Evolutionary conservation across 768 basidiomycete genomes (phyloP), one percentile per base, ranked within the genome.

Genomic region (Phylloporus rhodoxanthus): DNA sequence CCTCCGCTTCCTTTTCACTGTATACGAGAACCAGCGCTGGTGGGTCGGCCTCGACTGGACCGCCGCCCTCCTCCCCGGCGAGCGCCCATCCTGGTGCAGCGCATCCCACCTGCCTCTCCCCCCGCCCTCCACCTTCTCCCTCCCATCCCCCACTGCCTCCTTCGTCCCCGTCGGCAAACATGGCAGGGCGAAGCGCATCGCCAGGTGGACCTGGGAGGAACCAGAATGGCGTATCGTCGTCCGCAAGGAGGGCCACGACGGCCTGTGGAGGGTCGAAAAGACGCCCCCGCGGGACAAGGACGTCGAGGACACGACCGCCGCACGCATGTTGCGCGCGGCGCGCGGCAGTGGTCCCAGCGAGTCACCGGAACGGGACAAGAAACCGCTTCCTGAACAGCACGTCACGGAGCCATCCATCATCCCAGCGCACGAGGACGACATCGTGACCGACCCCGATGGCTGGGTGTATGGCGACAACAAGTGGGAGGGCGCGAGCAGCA

Each of bases 21-120:
- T 94, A 10, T 85, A 90, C 62, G 92, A 96, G 67, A 95, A 95
- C 68, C 92, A 96, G 69, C 78, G 93, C 6, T 95, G 93, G 93
- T 97, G 93, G 93, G 82, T 97, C 80, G 92, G 88, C 11, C 78
- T 97, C 38, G 93, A 96, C 68, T 97, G 90, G 90, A 95, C 93
- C 2, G 87, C 89, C 3, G 91, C 92, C 1, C 78, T 97, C 8
- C 78, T 96, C 14, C 93, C 93, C 0, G 79, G 79, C 15, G 93
- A 97, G 61, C 83, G 92, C 5, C 91, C 93, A 0, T 87, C 89
- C 1, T 97, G 92, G 93, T 91, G 71, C 72, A 68, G 77, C 76
- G 19, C 70, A 69, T 25, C 65, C 69, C 48, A 81, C 77, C 56
- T 72, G 73, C 57, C 87, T 42, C 73, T 90, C 38, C 75, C 83